These are phyloP conservation scores for Phytopythium aichiense DNA, from an alignment of 352 stramenopile species.

Conservation along the genomic window DNA sequence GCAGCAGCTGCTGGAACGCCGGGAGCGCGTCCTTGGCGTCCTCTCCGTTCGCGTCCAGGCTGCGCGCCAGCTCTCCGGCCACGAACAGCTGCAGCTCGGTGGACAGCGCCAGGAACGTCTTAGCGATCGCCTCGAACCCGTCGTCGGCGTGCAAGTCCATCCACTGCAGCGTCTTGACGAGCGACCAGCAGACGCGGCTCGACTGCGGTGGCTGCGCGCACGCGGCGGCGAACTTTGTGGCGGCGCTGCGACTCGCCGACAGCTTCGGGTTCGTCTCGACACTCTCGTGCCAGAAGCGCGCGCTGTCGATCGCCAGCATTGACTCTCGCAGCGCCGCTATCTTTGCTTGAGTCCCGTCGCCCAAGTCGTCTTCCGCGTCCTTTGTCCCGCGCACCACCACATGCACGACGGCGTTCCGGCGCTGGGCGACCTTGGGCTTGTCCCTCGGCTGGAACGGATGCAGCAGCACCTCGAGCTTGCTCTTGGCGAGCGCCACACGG, in stretches of 20 bases:
- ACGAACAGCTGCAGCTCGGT: conserved; percentile 51
- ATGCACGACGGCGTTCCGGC: conserved; percentile 44
- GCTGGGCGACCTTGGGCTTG: conserved; percentile 35
- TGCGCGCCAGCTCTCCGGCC: conserved; percentile 20
- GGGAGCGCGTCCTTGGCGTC: conserved; percentile 33
- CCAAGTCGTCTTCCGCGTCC: neutral
- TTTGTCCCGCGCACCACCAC: conserved; percentile 8
- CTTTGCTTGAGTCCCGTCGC: conserved; percentile 3
- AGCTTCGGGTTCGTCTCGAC: conserved; percentile 29
- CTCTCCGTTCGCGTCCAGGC: conserved; percentile 17
- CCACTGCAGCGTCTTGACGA: conserved; percentile 44
- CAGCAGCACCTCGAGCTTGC: conserved; percentile 47
- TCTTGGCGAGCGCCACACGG: conserved; percentile 48
- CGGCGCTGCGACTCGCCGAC: neutral
- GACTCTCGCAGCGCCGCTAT: conserved; percentile 17
- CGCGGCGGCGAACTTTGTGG: conserved; percentile 27
- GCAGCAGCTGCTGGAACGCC: conserved; percentile 42
- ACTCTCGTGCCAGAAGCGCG: conserved; percentile 62
- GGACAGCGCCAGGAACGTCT: conserved; percentile 37
- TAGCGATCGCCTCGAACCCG: conserved; percentile 37
- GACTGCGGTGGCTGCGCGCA: conserved; percentile 22
- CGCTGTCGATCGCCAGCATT: conserved; percentile 35
- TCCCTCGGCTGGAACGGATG: conserved; percentile 46
- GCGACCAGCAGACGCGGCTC: conserved; percentile 30
- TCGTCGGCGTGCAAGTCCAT: conserved; percentile 55